Conservation (phyloP, 129 eudicot species). For the Artemisia argyi region DNA sequence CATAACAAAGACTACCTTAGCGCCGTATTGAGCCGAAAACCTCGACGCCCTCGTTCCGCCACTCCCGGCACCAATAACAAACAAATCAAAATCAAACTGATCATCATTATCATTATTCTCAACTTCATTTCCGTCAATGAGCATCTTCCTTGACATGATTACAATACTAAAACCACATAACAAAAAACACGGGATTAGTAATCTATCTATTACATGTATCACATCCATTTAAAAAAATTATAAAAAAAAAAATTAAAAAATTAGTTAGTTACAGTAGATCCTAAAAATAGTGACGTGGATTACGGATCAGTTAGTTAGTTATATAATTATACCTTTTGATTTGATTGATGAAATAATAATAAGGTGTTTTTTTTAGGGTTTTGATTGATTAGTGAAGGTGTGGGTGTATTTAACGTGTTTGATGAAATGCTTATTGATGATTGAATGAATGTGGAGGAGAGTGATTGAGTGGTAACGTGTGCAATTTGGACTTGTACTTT, state of each 20-base stretch:
- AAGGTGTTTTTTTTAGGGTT: too few species aligned
- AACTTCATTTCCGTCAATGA: conserved; percentile 73
- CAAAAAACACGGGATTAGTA: conserved; percentile 18
- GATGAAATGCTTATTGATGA: too few species aligned
- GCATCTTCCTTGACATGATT: conserved; percentile 75
- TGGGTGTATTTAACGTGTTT: too few species aligned
- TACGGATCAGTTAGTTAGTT: neutral
- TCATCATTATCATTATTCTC: conserved; percentile 39
- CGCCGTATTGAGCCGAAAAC: conserved; percentile 90
- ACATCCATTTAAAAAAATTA: conserved; percentile 15
- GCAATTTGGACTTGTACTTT: too few species aligned
- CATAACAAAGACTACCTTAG: conserved; percentile 54
- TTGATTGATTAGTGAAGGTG: too few species aligned
- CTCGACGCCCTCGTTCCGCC: conserved; percentile 92
- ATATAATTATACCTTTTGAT: too few species aligned
- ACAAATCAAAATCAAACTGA: conserved; percentile 89
- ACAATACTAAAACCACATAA: conserved; percentile 27
- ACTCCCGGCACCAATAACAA: conserved; percentile 96
- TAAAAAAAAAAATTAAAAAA: too few species aligned
- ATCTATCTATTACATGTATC: conserved; percentile 21
- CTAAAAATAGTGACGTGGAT: conserved; percentile 9
- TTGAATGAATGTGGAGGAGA: too few species aligned
- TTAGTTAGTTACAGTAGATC: too few species aligned
- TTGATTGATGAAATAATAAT: too few species aligned
- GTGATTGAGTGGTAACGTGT: too few species aligned